Evolutionary conservation across 2,329 filamentous ascomycete genomes (phyloP).

Genomic region (Aspergillus versicolor): DNA sequence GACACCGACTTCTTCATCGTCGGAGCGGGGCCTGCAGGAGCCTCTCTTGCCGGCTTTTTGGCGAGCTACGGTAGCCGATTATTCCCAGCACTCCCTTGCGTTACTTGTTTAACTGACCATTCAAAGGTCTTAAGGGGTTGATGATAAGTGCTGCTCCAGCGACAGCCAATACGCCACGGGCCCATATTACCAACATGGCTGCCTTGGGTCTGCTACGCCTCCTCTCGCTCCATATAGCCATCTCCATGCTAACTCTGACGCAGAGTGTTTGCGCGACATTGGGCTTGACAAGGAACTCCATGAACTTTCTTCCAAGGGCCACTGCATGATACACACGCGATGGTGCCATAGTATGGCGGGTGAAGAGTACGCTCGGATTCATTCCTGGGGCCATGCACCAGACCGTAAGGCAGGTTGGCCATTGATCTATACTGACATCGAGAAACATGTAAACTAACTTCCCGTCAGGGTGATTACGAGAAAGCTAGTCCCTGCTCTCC

Average conservation of each 20-base stretch:
- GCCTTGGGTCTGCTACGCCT: neutral
- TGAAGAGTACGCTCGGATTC: conserved; percentile 51
- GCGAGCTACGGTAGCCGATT: conserved; percentile 43
- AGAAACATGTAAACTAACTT: too few relatives aligned
- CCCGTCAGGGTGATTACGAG: conserved; percentile 43
- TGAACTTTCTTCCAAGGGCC: neutral
- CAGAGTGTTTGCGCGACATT: neutral
- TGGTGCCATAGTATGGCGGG: conserved; percentile 56
- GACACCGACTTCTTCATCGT: conserved; percentile 51
- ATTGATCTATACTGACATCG: neutral
- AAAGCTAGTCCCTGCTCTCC: conserved; percentile 44
- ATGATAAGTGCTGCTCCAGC: conserved; percentile 52
- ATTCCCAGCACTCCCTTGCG: neutral
- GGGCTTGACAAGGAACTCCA: neutral
- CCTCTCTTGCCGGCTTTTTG: conserved; percentile 55
- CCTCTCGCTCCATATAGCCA: neutral
- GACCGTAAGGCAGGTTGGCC: conserved; percentile 35
- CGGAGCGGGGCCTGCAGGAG: conserved; percentile 56
- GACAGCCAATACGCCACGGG: conserved; percentile 58
- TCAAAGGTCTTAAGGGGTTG: conserved; percentile 51
- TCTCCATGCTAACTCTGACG: neutral
- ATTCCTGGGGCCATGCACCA: conserved; percentile 54
- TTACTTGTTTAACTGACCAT: neutral
- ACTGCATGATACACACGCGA: conserved; percentile 51
- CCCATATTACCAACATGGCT: conserved; percentile 56